Percentiles rank a stretch among this genome's conserved stretches.
Evolutionary conservation across 352 stramenopile species (phyloP).

Genomic region (Globisporangium alternatum): DNA sequence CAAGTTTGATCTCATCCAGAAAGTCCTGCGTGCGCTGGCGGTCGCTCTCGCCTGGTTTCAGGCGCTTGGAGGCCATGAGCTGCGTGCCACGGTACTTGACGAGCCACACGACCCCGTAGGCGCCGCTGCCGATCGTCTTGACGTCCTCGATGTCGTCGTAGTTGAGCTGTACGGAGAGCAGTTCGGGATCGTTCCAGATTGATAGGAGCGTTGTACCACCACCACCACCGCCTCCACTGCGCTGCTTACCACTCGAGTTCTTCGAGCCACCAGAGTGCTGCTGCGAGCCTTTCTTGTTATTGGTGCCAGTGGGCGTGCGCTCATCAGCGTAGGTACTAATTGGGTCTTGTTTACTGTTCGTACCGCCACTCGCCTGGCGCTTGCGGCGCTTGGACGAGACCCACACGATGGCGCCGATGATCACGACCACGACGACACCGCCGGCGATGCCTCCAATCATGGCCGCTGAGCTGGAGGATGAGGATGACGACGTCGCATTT

Average conservation of each 20-base stretch:
- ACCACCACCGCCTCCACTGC: not conserved
- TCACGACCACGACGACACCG: conserved; percentile 8
- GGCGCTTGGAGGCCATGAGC: conserved; percentile 41
- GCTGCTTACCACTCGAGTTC: not conserved
- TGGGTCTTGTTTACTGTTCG: not conserved
- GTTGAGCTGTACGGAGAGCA: conserved; percentile 42
- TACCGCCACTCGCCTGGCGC: not conserved
- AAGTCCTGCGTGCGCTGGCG: conserved; percentile 39
- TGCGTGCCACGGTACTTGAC: conserved; percentile 34
- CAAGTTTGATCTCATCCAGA: no score
- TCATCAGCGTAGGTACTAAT: not conserved
- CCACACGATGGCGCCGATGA: conserved; percentile 4
- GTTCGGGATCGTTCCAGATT: conserved; percentile 43
- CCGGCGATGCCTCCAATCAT: conserved; percentile 17
- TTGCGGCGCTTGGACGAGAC: conserved; percentile 8
- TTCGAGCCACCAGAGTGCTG: conserved; percentile 3
- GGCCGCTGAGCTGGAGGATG: conserved; percentile 18
- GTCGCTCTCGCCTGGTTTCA: conserved; percentile 33
- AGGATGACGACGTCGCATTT: conserved; percentile 22
- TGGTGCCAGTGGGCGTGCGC: not conserved
- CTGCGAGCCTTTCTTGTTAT: not conserved
- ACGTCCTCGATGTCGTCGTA: conserved; percentile 47
- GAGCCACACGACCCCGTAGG: conserved; percentile 39
- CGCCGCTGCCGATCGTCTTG: conserved; percentile 27
- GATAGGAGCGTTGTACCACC: conserved; percentile 11